Evolutionary conservation across 805 yeast species (phyloP), one percentile per base, ranked within the genome.

Genomic region (Saccharomycopsis synnaedendra): DNA sequence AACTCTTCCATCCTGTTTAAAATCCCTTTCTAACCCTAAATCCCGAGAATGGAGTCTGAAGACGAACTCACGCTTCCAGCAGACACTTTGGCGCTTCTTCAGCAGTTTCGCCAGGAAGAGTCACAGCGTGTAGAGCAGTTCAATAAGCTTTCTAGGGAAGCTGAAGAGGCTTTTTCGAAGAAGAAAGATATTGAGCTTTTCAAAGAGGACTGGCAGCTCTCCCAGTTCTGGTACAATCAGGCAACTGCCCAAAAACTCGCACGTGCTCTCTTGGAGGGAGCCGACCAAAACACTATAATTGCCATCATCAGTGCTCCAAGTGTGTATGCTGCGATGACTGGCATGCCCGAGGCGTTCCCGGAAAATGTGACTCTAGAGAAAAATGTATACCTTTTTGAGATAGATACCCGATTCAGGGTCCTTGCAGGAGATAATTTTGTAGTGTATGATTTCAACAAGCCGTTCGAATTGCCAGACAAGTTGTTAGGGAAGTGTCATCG

Each of bases 141-240:
- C 59, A 72, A 71, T 42, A 63, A 70, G 46, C 60, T 86, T 45
- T 70, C 69, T 53, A 60, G 69, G 46, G 65, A 68, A 46, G 85
- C 89, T 6, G 87, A 74, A 33, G 60, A 63, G 4, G 57, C 56
- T 30, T 60, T 56, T 32, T 62, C 61, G 33, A 54, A 51, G 30
- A 58, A 59, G 43, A 63, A 74, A 47, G 75, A 79, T 27, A 89
- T 89, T 63, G 85, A 81, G 46, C 70, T 77, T 37, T 88, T 88
- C 62, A 71, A 83, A 59, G 96, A 88, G 63, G 95, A 88, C 64
- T 88, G 97, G 97, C 93, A 86, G 59, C 69, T 89, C 37, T 86
- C 95, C 1, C 97, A 88, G 63, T 88, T 88, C 65, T 88, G 97
- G 88, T 88, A 86, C 59, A 67, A 73, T 48, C 89, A 86, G 51